phyloP scores from a whole-genome alignment of 2,329 filamentous ascomycete genomes.

The Diaporthe destruens region DNA sequence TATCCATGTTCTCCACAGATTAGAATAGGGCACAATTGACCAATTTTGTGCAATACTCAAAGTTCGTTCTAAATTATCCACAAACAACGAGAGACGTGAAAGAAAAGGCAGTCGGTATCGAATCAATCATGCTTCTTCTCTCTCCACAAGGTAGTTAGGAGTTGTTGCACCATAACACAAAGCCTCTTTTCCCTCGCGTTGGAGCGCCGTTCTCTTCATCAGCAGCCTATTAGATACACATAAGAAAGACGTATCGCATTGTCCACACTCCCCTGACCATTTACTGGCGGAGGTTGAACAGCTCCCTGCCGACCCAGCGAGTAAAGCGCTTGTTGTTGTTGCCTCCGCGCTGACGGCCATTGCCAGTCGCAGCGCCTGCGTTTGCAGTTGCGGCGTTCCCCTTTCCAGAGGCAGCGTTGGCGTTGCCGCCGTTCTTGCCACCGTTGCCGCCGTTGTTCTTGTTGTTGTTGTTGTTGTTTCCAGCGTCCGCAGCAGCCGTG shows the following conservation, averaged over 20 bases:
- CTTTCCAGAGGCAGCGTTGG: background rate
- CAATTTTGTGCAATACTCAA: background rate
- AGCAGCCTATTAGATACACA: constrained; percentile 29
- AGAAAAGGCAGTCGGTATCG: constrained; percentile 22
- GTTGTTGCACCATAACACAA: background rate
- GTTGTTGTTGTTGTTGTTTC: constrained; percentile 18
- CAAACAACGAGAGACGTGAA: constrained; percentile 4
- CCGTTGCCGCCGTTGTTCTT: background rate
- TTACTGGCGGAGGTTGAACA: constrained; percentile 11
- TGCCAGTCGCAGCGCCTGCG: too few relatives aligned
- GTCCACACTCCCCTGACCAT: too few relatives aligned
- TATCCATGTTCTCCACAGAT: background rate
- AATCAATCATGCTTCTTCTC: constrained; percentile 25
- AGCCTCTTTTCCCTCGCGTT: background rate
- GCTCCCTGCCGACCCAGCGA: constrained; percentile 17
- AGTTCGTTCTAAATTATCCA: constrained; percentile 30
- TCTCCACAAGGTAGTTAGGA: background rate
- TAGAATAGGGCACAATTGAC: background rate
- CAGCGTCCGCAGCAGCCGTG: background rate
- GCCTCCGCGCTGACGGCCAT: constrained; percentile 12
- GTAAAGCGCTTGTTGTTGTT: constrained; percentile 23
- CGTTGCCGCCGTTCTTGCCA: constrained; percentile 3
- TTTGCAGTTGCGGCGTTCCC: background rate
- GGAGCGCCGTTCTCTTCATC: background rate
- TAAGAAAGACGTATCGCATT: constrained; percentile 16